phyloP scores from a whole-genome alignment of 2,329 filamentous ascomycete genomes.

The Colletotrichum noveboracense region DNA sequence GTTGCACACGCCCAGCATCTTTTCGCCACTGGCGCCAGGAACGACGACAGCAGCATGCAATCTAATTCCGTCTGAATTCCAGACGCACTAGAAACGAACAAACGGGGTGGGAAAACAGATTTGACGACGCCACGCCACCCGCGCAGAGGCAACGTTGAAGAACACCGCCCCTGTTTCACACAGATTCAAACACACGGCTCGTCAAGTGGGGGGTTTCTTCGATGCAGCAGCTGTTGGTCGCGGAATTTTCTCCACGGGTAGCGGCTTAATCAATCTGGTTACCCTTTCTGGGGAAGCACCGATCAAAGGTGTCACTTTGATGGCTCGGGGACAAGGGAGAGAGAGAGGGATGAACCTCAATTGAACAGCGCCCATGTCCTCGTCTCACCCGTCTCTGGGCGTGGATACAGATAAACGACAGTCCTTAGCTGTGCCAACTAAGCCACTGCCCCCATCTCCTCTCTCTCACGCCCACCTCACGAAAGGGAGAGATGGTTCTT shows the following conservation, averaged over 20 bases:
- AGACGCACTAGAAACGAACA: not conserved
- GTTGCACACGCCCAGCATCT: not conserved
- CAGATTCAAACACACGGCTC: slow-evolving; percentile 9
- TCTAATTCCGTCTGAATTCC: slow-evolving; percentile 12
- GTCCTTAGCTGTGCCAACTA: not conserved
- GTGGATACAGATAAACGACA: not conserved
- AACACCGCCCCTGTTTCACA: slow-evolving; percentile 4
- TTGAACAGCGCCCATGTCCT: not conserved
- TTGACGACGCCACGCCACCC: not conserved
- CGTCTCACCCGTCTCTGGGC: not conserved
- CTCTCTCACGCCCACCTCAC: not conserved
- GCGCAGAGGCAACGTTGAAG: not conserved
- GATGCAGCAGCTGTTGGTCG: not conserved
- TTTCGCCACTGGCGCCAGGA: not conserved
- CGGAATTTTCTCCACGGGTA: not conserved
- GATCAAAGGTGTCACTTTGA: slow-evolving; percentile 5
- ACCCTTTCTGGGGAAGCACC: not conserved
- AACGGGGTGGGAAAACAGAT: not conserved
- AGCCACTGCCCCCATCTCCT: not conserved
- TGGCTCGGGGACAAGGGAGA: not conserved
- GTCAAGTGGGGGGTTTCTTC: not conserved
- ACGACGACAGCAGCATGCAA: not conserved
- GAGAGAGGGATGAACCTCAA: not conserved
- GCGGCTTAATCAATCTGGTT: not conserved
- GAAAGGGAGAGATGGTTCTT: not conserved